Evolutionary conservation across 73 alveolate genomes (phyloP).

Genomic region (Paramecium pentaurelia): DNA sequence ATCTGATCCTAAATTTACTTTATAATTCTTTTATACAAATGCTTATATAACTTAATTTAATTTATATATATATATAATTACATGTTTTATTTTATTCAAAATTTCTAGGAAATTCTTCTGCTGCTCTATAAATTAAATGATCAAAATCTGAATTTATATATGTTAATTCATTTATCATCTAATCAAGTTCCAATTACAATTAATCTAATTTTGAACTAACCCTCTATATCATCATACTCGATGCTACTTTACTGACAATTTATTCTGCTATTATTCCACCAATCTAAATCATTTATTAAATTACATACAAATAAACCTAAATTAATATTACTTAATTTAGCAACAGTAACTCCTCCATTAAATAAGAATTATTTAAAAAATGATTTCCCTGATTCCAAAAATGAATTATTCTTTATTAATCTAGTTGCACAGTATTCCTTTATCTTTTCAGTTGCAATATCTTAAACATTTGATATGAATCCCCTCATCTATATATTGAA

Average conservation of each 20-base stretch:
- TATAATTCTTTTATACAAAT: constrained; percentile 2
- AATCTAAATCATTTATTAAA: background rate
- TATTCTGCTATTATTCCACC: constrained; percentile 42
- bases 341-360: background rate
- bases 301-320: background rate
- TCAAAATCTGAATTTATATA: background rate
- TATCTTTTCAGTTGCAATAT: background rate
- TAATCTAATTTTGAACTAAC: background rate
- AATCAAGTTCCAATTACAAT: background rate
- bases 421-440: constrained; percentile 14
- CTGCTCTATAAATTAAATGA: background rate
- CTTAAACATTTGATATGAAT: background rate
- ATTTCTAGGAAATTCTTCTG: background rate
- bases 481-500: background rate
- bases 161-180: background rate
- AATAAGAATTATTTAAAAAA: background rate
- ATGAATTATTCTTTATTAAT: background rate
- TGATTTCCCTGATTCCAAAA: constrained; percentile 1
- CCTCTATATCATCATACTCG: background rate
- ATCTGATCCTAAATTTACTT: background rate
- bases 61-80: background rate
- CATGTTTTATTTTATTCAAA: background rate
- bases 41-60: background rate
- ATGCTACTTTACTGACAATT: background rate
- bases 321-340: background rate